phyloP scores from a whole-genome alignment of 1,284 basidiomycete species.

The Golubevia pallescens region DNA sequence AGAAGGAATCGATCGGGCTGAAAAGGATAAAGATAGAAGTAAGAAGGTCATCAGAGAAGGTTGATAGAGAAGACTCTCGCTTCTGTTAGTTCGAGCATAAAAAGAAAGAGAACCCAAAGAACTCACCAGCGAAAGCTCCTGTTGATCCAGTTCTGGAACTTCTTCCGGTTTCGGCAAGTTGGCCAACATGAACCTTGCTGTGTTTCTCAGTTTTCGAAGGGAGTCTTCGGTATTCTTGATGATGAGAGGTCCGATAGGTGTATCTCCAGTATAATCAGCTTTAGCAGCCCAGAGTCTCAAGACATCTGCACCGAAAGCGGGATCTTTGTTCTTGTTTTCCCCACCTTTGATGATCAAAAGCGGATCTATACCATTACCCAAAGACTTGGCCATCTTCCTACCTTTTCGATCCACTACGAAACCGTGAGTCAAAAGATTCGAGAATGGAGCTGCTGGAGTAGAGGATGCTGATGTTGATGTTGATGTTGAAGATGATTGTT shows the following conservation, averaged over 20 bases:
- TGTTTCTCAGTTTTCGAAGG: slow-evolving; percentile 84
- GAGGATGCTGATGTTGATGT: too few relatives aligned
- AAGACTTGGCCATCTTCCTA: slow-evolving; percentile 97
- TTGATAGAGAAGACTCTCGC: too few relatives aligned
- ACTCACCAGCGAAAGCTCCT: slow-evolving; percentile 20
- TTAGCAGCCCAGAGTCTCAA: slow-evolving; percentile 90
- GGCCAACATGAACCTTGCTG: slow-evolving; percentile 86
- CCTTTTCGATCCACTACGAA: slow-evolving; percentile 92
- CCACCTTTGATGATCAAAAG: slow-evolving; percentile 80
- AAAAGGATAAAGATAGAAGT: slow-evolving; percentile 4
- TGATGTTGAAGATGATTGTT: background rate
- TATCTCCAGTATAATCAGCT: slow-evolving; percentile 87
- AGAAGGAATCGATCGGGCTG: slow-evolving; percentile 85
- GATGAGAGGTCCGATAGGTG: slow-evolving; percentile 80
- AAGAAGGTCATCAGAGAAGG: too few relatives aligned
- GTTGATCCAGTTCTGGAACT: slow-evolving; percentile 12
- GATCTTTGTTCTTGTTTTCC: slow-evolving; percentile 71
- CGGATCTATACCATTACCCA: slow-evolving; percentile 90
- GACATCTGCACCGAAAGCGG: slow-evolving; percentile 84
- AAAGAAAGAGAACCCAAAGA: too few relatives aligned
- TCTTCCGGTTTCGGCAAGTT: slow-evolving; percentile 67
- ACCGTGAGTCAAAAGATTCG: slow-evolving; percentile 87
- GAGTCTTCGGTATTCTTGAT: slow-evolving; percentile 80
- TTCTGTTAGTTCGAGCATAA: too few relatives aligned
- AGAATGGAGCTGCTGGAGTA: slow-evolving; percentile 72